These are phyloP conservation scores for Cryptococcus neoformans DNA, from an alignment of 1,284 basidiomycete genomes.

Conservation along the genomic window DNA sequence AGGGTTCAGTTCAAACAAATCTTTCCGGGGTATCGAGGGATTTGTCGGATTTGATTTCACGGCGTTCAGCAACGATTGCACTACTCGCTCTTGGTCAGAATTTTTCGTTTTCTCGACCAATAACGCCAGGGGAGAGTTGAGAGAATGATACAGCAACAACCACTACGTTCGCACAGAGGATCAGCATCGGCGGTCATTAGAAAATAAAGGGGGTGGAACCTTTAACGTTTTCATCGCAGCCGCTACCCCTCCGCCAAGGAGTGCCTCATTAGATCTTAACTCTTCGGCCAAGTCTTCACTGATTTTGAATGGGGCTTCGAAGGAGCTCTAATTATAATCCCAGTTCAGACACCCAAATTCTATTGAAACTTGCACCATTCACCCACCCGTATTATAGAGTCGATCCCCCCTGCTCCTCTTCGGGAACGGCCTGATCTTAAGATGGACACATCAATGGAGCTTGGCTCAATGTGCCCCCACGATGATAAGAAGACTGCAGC, in stretches of 20 bases:
- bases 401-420: slow-evolving; percentile 15
- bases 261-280: slow-evolving; percentile 7
- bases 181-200: neutral
- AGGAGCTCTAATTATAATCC: neutral
- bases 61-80: slow-evolving; percentile 11
- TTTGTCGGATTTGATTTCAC: slow-evolving; percentile 6
- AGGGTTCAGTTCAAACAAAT: slow-evolving; percentile 17
- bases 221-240: slow-evolving; percentile 30
- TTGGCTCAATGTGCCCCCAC: slow-evolving; percentile 32
- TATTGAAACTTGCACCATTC: neutral
- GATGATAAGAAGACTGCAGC: slow-evolving; percentile 25
- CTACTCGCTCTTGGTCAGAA: slow-evolving; percentile 2
- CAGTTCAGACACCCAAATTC: neutral
- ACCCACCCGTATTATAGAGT: slow-evolving; percentile 31
- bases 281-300: slow-evolving; percentile 5
- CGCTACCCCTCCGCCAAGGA: slow-evolving; percentile 27
- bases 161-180: slow-evolving; percentile 16
- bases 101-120: neutral
- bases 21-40: neutral
- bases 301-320: slow-evolving; percentile 14
- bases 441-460: slow-evolving; percentile 32
- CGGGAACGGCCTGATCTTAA: slow-evolving; percentile 17
- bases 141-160: slow-evolving; percentile 27
- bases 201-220: slow-evolving; percentile 8
- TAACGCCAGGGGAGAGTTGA: slow-evolving; percentile 26